Base-by-base conservation (phyloP, 495 filamentous ascomycete species). In the Hypoxylon trugodes region DNA sequence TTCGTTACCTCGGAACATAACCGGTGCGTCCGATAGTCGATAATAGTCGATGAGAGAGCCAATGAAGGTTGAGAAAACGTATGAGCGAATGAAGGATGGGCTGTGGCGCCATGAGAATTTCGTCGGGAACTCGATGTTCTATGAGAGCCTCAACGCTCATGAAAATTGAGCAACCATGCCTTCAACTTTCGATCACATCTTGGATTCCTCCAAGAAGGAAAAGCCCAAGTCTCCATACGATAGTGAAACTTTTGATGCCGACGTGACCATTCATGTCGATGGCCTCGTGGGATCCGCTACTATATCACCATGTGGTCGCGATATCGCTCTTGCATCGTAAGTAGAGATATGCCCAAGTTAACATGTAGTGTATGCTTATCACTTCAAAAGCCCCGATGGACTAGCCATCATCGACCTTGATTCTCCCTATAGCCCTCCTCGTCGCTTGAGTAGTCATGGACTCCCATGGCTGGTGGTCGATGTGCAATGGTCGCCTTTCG, bases 401-500 rank as follows among this genome's bases (percentile, higher is more conserved):
- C 84, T 98, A 28, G 89, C 95, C 75, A 90, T 98, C 68, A 93
- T 98, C 54, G 94, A 98, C 63, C 83, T 98, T 37, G 94, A 98
- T 76, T 93, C 87, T 10, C 93, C 92, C 10, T 94, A 91, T 74
- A 94, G 89, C 46, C 90, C 90, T 10, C 94, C 94, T 26, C 88
- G 93, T 9, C 87, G 93, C 69, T 86, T 98, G 21, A 87, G 88
- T 59, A 81, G 79, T 48, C 90, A 97, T 72, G 88, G 90, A 32
- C 89, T 91, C 6, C 88, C 90, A n/a, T 97, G 93, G 92, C 87
- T 96, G 47, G 93, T 98, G 3, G 92, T 93, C n/a, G 94, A 98
- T 74, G 94, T 98, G 35, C 94, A 98, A 75, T 98, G 94, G 94
- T 96, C 91, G 4, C 94, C 94, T 10, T 96, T 97, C 65, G 89